Evolutionary conservation across 345 rosid genomes (phyloP), one percentile per base, ranked within the genome.

Genomic region (Turnera subulata): DNA sequence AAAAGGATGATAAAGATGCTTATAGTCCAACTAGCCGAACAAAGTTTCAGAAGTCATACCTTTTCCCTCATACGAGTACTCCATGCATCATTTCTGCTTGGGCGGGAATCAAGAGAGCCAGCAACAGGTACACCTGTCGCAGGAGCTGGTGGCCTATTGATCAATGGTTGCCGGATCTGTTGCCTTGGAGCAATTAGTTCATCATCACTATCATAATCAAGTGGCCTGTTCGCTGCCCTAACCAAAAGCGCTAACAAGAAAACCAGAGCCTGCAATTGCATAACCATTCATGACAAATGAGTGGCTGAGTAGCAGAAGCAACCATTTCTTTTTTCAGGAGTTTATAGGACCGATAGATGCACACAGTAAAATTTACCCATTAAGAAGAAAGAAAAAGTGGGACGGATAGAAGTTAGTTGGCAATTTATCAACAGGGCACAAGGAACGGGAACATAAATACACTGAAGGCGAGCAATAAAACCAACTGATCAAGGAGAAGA

Each of bases 61-160:
- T 90, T 94, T 76, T 94, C 99, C 68, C 92, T 81, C 99, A 94
- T 85, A 13, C 97, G 90, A 62, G 96, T 59, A 63, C 97, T 94
- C 99, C 99, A 94, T 44, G 97, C 96, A 77, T 94, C 99, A 68
- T 78, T 94, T 74, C 97, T 85, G 83, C 85, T 68, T 0, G 95
- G 85, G 47, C 99, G 96, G 56, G 85, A 84, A 70, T 94, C 99
- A 62, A 77, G 74, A 64, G 89, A 49, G 39, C 86, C 90, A 62
- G 87, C 69, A 60, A 82, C 97, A 35, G 97, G 96, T 46, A 76
- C 91, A 58, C 92, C 99, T 2, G 91, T 46, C 32, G 87, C 86
- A 53, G 96, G 84, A 59, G 57, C 69, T 4, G 86, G 78, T 42
- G 83, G 89, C 45, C 94, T 77, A 72, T 71, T 80, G 62, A 94